Conservation (phyloP, 495 filamentous ascomycete genomes). For the Penicillium cosmopolitanum region DNA sequence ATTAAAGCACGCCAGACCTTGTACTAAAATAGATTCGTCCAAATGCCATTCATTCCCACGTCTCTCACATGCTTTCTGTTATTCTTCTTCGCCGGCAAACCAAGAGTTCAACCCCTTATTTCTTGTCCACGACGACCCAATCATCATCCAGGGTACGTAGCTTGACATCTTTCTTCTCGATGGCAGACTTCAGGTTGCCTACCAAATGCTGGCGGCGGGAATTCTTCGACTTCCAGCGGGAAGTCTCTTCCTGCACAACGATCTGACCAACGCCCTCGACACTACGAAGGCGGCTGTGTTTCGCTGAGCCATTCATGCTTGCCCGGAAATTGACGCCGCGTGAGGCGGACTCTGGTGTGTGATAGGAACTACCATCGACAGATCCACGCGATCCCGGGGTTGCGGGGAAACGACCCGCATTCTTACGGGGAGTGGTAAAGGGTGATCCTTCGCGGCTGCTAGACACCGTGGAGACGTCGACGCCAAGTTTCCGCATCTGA, state of each 20-base stretch:
- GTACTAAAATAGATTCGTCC: conserved; percentile 2
- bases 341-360: conserved; percentile 58
- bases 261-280: conserved; percentile 38
- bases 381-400: conserved; percentile 47
- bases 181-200: conserved; percentile 43
- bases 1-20: conserved; percentile 6
- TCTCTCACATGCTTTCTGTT: conserved; percentile 2
- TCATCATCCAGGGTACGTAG: conserved; percentile 42
- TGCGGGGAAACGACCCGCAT: conserved; percentile 36
- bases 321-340: conserved; percentile 43
- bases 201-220: conserved; percentile 58
- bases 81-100: background rate
- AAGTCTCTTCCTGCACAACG: conserved; percentile 48
- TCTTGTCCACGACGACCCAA: conserved; percentile 7
- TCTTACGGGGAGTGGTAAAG: conserved; percentile 60
- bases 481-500: conserved; percentile 73
- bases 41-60: conserved; percentile 7
- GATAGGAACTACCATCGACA: conserved; percentile 51
- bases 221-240: conserved; percentile 60
- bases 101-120: conserved; percentile 6
- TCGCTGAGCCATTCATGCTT: conserved; percentile 52
- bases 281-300: conserved; percentile 47
- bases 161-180: conserved; percentile 42
- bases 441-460: conserved; percentile 62
- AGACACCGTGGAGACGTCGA: conserved; percentile 53